Evolutionary conservation across 225 moss, liverwort and hornwort genomes (phyloP).

Genomic region (Pleurozium schreberi): DNA sequence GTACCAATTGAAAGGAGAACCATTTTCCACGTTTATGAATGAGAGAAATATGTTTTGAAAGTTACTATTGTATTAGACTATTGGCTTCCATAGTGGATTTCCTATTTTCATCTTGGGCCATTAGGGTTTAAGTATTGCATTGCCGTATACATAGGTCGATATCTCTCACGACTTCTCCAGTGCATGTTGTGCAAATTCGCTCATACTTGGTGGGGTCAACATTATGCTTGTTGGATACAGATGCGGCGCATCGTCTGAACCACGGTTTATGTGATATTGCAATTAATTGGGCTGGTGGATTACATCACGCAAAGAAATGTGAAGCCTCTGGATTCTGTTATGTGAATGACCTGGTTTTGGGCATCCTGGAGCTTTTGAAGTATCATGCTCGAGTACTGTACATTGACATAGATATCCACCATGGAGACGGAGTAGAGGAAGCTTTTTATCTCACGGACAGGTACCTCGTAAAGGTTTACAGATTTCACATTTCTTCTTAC

Average conservation of each 20-base stretch:
- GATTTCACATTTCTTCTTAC: neutral
- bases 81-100: neutral
- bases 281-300: slow-evolving; percentile 95
- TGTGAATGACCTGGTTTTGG: slow-evolving; percentile 87
- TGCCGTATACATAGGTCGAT: neutral
- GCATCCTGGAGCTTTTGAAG: slow-evolving; percentile 87
- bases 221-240: slow-evolving; percentile 14
- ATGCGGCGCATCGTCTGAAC: slow-evolving; percentile 79
- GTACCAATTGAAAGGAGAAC: neutral
- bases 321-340: slow-evolving; percentile 98
- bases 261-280: slow-evolving; percentile 87
- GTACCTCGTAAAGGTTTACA: slow-evolving; percentile 3
- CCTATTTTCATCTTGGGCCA: neutral
- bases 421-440: slow-evolving; percentile 97
- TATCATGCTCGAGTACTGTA: slow-evolving; percentile 91
- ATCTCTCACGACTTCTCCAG: neutral
- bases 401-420: slow-evolving; percentile 96
- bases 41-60: neutral
- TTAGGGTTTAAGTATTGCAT: neutral
- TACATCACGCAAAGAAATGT: slow-evolving; percentile 97
- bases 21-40: neutral
- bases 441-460: slow-evolving; percentile 95
- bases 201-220: neutral
- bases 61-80: neutral
- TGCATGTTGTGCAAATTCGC: neutral